These are phyloP conservation scores for Micromonas pusilla DNA, from an alignment of 139 green algal genomes.

Conservation along the genomic window DNA sequence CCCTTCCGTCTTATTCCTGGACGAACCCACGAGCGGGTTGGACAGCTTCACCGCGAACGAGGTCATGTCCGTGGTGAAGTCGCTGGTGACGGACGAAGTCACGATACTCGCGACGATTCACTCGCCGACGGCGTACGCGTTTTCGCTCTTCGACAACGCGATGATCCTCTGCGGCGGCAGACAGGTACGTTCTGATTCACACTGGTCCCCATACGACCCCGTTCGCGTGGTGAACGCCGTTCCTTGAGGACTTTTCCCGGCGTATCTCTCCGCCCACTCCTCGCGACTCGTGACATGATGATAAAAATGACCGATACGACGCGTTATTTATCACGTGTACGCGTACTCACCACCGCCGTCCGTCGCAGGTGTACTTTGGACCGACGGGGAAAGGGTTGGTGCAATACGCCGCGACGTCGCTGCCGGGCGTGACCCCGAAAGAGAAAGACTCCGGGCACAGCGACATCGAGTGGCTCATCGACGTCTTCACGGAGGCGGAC, in stretches of 20 bases:
- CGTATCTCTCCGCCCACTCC: too few species aligned
- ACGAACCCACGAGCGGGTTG: constrained; percentile 61
- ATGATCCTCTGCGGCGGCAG: constrained; percentile 3
- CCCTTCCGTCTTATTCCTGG: constrained; percentile 58
- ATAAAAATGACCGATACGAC: too few species aligned
- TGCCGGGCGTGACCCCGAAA: not conserved
- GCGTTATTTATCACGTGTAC: too few species aligned
- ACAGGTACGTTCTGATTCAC: too few species aligned
- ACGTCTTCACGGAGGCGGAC: not conserved
- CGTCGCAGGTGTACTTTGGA: constrained; percentile 6
- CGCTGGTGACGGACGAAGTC: not conserved
- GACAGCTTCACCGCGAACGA: constrained; percentile 58
- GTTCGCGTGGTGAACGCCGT: too few species aligned
- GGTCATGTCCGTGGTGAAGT: constrained; percentile 15
- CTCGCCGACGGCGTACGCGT: constrained; percentile 16
- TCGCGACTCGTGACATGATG: too few species aligned
- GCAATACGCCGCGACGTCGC: not conserved
- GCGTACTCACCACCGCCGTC: too few species aligned
- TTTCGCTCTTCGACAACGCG: constrained; percentile 24
- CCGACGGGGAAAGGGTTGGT: not conserved
- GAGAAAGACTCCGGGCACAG: not conserved
- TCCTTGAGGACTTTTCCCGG: too few species aligned
- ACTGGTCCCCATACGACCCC: too few species aligned
- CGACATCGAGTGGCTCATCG: constrained; percentile 12
- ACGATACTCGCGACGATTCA: constrained; percentile 28